These are phyloP conservation scores for Bryoglossum gracile DNA, from an alignment of 495 filamentous ascomycete species.

Conservation along the genomic window DNA sequence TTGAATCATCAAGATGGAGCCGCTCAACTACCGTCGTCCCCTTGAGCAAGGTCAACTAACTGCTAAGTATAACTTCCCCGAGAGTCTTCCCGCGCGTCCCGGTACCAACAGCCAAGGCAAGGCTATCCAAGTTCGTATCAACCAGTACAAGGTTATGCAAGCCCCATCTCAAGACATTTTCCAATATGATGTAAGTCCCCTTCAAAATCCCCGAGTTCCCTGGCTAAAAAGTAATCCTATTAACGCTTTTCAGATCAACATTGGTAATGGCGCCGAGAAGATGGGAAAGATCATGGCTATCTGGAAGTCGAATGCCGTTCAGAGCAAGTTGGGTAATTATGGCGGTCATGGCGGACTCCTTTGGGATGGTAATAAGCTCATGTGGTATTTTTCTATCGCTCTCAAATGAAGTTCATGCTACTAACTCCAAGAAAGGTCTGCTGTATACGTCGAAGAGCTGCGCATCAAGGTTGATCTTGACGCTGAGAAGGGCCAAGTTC, in stretches of 20 bases:
- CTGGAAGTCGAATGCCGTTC: conserved; percentile 58
- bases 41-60: conserved; percentile 2
- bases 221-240: not conserved
- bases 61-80: conserved; percentile 9
- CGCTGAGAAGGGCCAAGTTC: conserved; percentile 37
- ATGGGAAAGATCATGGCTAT: conserved; percentile 49
- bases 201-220: too few relatives aligned
- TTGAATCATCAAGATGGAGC: too few relatives aligned
- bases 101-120: conserved; percentile 52
- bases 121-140: conserved; percentile 52
- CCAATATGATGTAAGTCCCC: conserved; percentile 80
- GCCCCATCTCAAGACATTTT: conserved; percentile 50
- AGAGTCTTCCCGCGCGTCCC: conserved; percentile 29
- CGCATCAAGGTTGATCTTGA: conserved; percentile 59
- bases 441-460: conserved; percentile 29
- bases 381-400: conserved; percentile 51
- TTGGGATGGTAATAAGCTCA: conserved; percentile 71
- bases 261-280: conserved; percentile 55
- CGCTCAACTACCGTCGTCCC: conserved; percentile 10
- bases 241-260: conserved; percentile 42
- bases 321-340: conserved; percentile 38
- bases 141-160: conserved; percentile 61
- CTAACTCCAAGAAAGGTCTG: conserved; percentile 31
- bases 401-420: conserved; percentile 11
- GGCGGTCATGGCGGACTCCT: conserved; percentile 43